Base-by-base conservation (phyloP, 192 early-diverging fungal species). In the Podochytrium sp. region DNA sequence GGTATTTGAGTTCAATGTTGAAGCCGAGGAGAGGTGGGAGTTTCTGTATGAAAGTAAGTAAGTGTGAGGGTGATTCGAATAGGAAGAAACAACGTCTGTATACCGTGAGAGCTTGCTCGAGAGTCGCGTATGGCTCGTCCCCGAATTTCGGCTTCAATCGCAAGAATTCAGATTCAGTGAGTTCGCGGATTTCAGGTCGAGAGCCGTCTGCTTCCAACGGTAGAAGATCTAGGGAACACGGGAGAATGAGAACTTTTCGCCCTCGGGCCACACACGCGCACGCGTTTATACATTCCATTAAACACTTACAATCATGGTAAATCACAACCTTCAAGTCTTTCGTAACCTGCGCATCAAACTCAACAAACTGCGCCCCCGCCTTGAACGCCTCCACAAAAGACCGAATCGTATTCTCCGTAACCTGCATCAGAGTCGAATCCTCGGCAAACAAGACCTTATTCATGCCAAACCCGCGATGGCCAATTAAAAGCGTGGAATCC, bases 1-100 rank as follows among this genome's bases (percentile, higher is more conserved):
- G 96, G 67, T 97, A 98, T 79, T 98, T 98, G 79, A 98, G 87
- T 76, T 98, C 96, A 59, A 98, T 92, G 71, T 97, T 96, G 75
- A 96, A 98, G 4, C 94, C 95, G 34, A 92, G 87, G 10, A 79
- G 73, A 2, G 80, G 74, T 0, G 95, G 94, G 23, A 97, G 87
- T 32, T 76, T 83, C 85, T 73, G 72, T n/a, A n/a, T n/a, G n/a
- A n/a, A n/a, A n/a, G n/a, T n/a, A n/a, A n/a, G n/a, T n/a, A n/a
- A n/a, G n/a, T n/a, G n/a, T n/a, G n/a, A n/a, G n/a, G n/a, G n/a
- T n/a, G n/a, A n/a, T n/a, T n/a, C n/a, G n/a, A n/a, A n/a, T n/a
- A n/a, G n/a, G n/a, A n/a, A n/a, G n/a, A n/a, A n/a, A n/a, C n/a
- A n/a, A n/a, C n/a, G n/a, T n/a, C n/a, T n/a, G n/a, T n/a, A n/a